These are phyloP conservation scores for Schoenoplectus tabernaemontani DNA, from an alignment of 202 grass and related monocot species.

Conservation along the genomic window DNA sequence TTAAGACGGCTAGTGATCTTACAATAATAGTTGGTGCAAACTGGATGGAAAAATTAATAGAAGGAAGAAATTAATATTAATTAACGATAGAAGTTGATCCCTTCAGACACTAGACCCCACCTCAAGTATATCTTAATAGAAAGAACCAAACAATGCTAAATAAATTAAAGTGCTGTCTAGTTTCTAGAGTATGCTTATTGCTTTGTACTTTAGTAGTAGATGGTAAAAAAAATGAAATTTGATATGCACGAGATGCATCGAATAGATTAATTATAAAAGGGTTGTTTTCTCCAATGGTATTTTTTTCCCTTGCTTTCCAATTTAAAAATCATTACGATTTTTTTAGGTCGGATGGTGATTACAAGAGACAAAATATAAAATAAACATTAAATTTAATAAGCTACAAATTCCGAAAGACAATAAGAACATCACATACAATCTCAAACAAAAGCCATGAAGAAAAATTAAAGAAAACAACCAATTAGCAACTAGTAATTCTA, in stretches of 20 bases:
- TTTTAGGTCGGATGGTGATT: neutral
- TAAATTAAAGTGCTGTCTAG: neutral
- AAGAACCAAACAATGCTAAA: neutral
- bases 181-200: neutral
- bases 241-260: neutral
- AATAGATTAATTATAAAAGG: neutral
- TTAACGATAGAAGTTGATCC: conserved; percentile 3
- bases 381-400: neutral
- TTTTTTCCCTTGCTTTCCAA: neutral
- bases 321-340: neutral
- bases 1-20: too few relatives aligned
- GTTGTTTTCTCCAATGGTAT: neutral
- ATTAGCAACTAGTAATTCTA: neutral
- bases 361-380: too few relatives aligned
- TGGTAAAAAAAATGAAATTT: neutral
- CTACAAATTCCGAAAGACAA: neutral
- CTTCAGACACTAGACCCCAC: neutral
- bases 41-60: neutral
- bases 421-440: neutral
- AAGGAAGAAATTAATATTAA: neutral
- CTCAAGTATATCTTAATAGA: neutral
- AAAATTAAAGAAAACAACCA: neutral
- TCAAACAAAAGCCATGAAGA: neutral
- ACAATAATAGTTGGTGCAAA: neutral
- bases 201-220: neutral